phyloP scores from a whole-genome alignment of 148 eudicot species.

The Rheum nobile region DNA sequence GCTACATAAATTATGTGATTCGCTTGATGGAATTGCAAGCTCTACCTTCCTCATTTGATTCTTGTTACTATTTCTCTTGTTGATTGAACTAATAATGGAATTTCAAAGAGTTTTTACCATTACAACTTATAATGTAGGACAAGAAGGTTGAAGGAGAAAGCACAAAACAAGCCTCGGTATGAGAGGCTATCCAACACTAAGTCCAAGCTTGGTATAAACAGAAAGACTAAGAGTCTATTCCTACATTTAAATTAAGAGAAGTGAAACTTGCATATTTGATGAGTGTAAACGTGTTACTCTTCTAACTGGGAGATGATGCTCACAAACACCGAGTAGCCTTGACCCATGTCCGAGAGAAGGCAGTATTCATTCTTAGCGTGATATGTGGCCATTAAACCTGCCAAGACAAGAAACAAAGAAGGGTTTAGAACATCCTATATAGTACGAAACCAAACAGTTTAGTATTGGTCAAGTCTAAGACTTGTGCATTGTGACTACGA shows the following conservation, averaged over 20 bases:
- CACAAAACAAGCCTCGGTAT: neutral
- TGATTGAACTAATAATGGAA: neutral
- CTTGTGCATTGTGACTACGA: neutral
- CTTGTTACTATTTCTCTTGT: neutral
- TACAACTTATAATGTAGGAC: neutral
- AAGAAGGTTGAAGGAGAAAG: neutral
- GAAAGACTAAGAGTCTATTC: neutral
- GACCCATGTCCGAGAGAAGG: conserved; percentile 84
- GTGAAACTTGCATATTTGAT: neutral
- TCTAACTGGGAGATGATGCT: conserved; percentile 80
- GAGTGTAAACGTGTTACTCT: conserved; percentile 24
- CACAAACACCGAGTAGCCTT: conserved; percentile 76
- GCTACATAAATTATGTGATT: too few species aligned
- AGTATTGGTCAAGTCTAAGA: neutral
- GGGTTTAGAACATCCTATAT: neutral
- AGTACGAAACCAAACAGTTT: neutral
- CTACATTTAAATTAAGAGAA: neutral
- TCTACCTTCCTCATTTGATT: neutral
- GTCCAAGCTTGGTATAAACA: neutral
- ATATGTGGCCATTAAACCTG: conserved; percentile 91
- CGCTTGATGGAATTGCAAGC: neutral
- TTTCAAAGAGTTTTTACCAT: neutral
- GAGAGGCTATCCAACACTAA: neutral
- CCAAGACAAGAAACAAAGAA: conserved; percentile 4
- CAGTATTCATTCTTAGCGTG: conserved; percentile 97